Base-by-base conservation (phyloP, 2,329 filamentous ascomycete species). In the Fusarium cyanostomum region DNA sequence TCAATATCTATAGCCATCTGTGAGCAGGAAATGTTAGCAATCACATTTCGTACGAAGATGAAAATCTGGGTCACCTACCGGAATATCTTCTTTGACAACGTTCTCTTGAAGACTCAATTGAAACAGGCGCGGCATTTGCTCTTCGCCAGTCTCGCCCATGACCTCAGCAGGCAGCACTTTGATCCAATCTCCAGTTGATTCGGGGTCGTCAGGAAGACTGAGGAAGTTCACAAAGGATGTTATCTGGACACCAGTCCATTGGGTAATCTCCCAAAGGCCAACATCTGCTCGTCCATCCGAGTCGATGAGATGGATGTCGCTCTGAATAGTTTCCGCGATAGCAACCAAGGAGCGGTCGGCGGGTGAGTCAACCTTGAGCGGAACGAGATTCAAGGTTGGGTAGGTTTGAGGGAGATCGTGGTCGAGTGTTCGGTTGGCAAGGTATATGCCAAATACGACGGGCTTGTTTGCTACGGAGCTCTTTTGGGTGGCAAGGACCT, bases 161-260 rank as follows among this genome's bases (percentile, higher is more conserved):
- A 38, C 13, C 13, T 45, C 33, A 41, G 38, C 42, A 13, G 30
- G 16, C 8, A 66, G 12, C 10, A 67, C 21, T 18, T 28, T 55
- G 15, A 69, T 52, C 4, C 15, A 45, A 12, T 39, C 37, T 10
- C 21, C 31, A 15, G 33, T 13, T 3, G 37, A 21, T 8, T 38
- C 37, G 9, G 26, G 27, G 12, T 52, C 35, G 8, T 62, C 55
- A 0, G 84, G 84, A 6, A 87, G 74, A 48, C 81, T 86, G 15
- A 96, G 75, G 64, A 96, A 95, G 73, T 97, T 97, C 68, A 97
- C 87, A 77, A 92, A 94, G 0, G 84, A 87, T 66, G 91, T 84
- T 1, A 96, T 75, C 51, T 75, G 80, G 2, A 92, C 77, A 0
- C 89, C 90, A 0, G 91, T 94, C 92, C 92, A 97, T 13, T 82